phyloP scores from a whole-genome alignment of 2,329 filamentous ascomycete species.

The Colletotrichum ledebouriae region DNA sequence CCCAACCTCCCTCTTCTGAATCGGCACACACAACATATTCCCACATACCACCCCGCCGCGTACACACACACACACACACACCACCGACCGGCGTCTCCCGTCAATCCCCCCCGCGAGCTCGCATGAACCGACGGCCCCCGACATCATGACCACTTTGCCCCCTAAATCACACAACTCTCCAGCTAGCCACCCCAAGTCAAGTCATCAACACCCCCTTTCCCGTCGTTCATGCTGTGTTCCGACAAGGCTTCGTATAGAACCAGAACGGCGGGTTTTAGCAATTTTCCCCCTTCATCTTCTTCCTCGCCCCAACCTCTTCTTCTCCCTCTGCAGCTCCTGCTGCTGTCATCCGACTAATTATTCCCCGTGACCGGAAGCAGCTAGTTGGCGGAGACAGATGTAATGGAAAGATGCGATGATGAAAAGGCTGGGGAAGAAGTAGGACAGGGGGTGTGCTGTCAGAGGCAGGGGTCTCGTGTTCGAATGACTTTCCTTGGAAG shows the following conservation, averaged over 20 bases:
- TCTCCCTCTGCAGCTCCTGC: background rate
- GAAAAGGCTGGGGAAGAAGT: background rate
- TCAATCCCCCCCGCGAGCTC: background rate
- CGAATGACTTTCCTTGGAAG: background rate
- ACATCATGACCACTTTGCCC: slow-evolving; percentile 20
- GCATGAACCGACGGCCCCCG: slow-evolving; percentile 28
- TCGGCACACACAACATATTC: too few species aligned
- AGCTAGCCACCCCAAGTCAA: background rate
- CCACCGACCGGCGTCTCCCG: slow-evolving; percentile 16
- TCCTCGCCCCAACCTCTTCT: background rate
- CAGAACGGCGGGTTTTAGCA: slow-evolving; percentile 30
- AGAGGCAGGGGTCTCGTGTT: background rate
- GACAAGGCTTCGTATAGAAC: slow-evolving; percentile 36
- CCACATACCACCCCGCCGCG: too few species aligned
- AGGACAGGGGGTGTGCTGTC: background rate
- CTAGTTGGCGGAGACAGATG: background rate
- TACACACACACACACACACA: too few species aligned
- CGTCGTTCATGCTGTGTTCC: slow-evolving; percentile 39
- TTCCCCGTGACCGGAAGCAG: too few species aligned
- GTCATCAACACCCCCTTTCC: slow-evolving; percentile 15
- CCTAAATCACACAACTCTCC: background rate
- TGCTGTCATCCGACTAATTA: too few species aligned
- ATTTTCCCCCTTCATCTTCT: background rate
- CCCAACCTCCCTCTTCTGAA: background rate
- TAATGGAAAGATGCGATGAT: background rate